These are phyloP conservation scores for Vitellaria paradoxa DNA, from an alignment of 179 eudicot species.

Conservation along the genomic window DNA sequence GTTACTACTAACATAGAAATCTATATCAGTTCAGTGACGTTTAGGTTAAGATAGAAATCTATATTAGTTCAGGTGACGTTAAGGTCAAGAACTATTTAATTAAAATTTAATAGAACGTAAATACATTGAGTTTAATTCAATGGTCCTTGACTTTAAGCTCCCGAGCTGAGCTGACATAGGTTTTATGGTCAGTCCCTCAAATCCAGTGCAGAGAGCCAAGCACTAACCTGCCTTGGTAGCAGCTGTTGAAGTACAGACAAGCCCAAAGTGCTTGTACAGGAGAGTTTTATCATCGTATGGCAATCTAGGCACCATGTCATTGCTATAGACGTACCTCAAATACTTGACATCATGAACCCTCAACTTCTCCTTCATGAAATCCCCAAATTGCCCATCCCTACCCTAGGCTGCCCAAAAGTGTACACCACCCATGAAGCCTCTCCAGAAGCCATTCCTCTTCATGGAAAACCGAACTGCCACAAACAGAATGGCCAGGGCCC, in stretches of 20 bases:
- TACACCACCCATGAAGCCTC: slow-evolving; percentile 47
- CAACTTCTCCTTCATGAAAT: slow-evolving; percentile 42
- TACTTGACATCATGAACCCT: slow-evolving; percentile 34
- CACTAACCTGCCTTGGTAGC: slow-evolving; percentile 41
- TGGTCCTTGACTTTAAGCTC: too few species aligned
- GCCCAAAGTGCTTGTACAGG: slow-evolving; percentile 49
- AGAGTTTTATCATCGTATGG: slow-evolving; percentile 42
- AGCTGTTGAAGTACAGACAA: slow-evolving; percentile 40
- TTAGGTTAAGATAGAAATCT: too few species aligned
- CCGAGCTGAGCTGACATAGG: too few species aligned
- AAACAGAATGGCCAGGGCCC: slow-evolving; percentile 50
- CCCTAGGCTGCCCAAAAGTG: slow-evolving; percentile 65
- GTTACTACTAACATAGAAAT: too few species aligned
- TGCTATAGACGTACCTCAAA: slow-evolving; percentile 49
- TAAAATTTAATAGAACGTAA: too few species aligned
- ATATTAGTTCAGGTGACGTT: too few species aligned
- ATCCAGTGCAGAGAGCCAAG: not conserved
- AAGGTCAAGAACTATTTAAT: too few species aligned
- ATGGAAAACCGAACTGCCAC: slow-evolving; percentile 33
- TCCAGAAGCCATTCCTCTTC: slow-evolving; percentile 41
- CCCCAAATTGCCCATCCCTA: slow-evolving; percentile 49
- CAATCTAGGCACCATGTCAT: slow-evolving; percentile 52
- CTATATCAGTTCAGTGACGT: too few species aligned
- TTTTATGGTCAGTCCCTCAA: too few species aligned
- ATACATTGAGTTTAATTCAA: too few species aligned